Conservation (phyloP, 805 yeast species). For the Teunomyces funiuensis region DNA sequence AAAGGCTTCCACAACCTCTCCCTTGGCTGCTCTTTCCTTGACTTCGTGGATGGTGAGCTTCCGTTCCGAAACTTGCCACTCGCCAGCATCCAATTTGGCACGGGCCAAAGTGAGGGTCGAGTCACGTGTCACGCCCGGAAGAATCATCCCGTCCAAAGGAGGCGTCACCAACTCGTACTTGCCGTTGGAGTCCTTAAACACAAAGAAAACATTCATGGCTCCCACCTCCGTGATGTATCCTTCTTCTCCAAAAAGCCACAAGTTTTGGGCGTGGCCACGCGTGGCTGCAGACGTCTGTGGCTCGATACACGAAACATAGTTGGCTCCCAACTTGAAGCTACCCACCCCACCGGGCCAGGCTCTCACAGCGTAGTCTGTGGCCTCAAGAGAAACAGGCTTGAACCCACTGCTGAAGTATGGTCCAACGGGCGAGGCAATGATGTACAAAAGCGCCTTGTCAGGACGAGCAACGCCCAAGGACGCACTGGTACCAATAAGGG, state of each 20-base stretch:
- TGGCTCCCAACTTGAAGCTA: conserved; percentile 93
- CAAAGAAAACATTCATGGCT: conserved; percentile 93
- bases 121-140: conserved; percentile 96
- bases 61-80: conserved; percentile 86
- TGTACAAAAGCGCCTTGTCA: conserved; percentile 23
- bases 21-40: conserved; percentile 69
- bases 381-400: conserved; percentile 91
- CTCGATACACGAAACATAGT: conserved; percentile 91
- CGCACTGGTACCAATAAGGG: conserved; percentile 27
- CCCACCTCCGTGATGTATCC: conserved; percentile 91
- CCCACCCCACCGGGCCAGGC: conserved; percentile 99
- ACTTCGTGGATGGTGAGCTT: conserved; percentile 80
- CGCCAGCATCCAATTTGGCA: conserved; percentile 65
- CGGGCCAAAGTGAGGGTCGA: conserved; percentile 79
- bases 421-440: conserved; percentile 30
- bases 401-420: conserved; percentile 75
- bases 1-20: conserved; percentile 88
- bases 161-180: conserved; percentile 92
- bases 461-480: conserved; percentile 24
- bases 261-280: conserved; percentile 91
- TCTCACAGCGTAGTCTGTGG: conserved; percentile 92
- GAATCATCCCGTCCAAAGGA: conserved; percentile 94
- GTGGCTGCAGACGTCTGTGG: conserved; percentile 89
- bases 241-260: conserved; percentile 94
- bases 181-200: conserved; percentile 75